Conservation (phyloP, 2,329 filamentous ascomycete species). For the Tolypocladium tundrense region DNA sequence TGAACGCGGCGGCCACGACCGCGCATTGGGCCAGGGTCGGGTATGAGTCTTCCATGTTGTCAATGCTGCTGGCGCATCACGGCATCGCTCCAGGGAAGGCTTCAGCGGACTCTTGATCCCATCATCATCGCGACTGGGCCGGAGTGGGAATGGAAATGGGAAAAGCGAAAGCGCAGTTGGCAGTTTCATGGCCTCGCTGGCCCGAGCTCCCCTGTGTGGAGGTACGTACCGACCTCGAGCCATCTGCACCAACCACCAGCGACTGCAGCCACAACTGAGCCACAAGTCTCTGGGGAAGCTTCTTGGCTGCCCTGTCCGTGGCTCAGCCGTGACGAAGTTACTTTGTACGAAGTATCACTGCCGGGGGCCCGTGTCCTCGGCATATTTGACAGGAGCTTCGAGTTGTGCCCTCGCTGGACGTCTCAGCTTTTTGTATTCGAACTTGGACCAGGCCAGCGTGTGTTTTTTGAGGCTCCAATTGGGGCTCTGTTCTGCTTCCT, state of each 20-base stretch:
- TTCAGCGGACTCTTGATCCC: not conserved
- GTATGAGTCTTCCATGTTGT: slow-evolving; percentile 64
- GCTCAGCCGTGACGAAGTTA: not conserved
- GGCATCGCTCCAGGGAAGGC: not conserved
- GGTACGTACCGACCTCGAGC: too few species aligned
- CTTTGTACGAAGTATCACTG: too few species aligned
- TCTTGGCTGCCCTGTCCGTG: not conserved
- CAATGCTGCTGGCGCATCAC: not conserved
- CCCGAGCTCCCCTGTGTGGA: not conserved
- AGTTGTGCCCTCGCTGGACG: not conserved
- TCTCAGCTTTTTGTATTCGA: not conserved
- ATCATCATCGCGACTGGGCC: not conserved
- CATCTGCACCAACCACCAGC: not conserved
- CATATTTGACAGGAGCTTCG: not conserved
- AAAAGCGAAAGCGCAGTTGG: not conserved
- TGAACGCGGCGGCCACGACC: slow-evolving; percentile 76
- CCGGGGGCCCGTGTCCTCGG: too few species aligned
- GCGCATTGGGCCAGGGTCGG: slow-evolving; percentile 86
- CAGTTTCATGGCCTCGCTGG: not conserved
- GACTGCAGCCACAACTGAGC: not conserved
- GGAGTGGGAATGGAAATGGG: not conserved
- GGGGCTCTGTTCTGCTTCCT: not conserved
- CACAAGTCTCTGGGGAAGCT: not conserved
- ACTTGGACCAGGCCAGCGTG: not conserved
- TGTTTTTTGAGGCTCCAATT: not conserved